Base-by-base conservation (phyloP, 371 early-diverging fungal species). In the Rhizopus delemar region DNA sequence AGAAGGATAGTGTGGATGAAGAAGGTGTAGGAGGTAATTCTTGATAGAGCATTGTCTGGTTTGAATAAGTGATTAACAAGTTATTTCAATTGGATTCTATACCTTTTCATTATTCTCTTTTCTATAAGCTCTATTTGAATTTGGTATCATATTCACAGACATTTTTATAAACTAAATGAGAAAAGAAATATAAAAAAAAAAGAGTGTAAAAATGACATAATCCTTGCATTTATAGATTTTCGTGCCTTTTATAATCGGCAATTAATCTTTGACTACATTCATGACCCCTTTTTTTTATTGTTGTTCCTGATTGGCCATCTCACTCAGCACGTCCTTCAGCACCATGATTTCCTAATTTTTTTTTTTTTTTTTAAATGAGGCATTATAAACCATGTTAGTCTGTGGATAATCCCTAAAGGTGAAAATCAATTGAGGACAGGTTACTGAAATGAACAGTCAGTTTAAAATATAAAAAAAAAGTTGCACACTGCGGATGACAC, bases 21-120 rank as follows among this genome's bases (percentile, higher is more conserved):
- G 58, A 61, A 50, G 62, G 54, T 15, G 61, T 60, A 15, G 61
- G 58, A 13, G 59, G 58, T 13, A 66, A 33, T 36, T 66, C 57
- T 60, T 31, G 54, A 32, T 54, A 15, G 22, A 8, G 8, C 7
- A 22, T 54, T 15, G 22, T 22, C 22, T 22, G 22, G 22, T 22
- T 22, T 22, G 2, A 22, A 22, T 22, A 22, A 22, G 22, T 22
- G 22, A 22, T 22, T 22, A 22, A 22, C 2, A 22, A 22, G 22
- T 22, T 22, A 22, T 22, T 22, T 22, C 22, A 22, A 36, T 36
- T 11, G 43, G 43, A 43, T 13, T 8, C 1, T 2, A 13, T 8
- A 36, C 36, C 43, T 43, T 11, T 43, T n/a, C 15, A 43, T 5
- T n/a, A 13, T 43, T 43, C 31, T 28, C 29, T 43, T 43, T 43